A percentile compares a stretch with the other conserved stretches of the same genome.
phyloP scores from a whole-genome alignment of 805 yeast species.

The Debaryomyces hansenii region DNA sequence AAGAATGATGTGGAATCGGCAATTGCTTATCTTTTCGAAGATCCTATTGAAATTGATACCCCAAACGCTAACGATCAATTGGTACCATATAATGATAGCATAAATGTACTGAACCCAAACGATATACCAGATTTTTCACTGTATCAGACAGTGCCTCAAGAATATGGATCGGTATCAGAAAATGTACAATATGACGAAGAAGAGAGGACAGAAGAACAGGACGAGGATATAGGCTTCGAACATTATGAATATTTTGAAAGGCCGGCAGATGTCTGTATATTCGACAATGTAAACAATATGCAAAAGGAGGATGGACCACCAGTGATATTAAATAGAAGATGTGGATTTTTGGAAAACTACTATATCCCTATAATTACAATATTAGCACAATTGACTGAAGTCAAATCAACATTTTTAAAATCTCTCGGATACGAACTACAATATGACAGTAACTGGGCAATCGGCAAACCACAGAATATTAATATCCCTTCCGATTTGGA shows the following conservation, averaged over 20 bases:
- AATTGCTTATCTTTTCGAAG: constrained; percentile 35
- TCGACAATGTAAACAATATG: constrained; percentile 1
- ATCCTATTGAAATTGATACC: constrained; percentile 18
- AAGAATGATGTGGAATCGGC: constrained; percentile 27
- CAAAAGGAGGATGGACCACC: constrained; percentile 13
- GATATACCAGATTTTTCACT: constrained; percentile 30
- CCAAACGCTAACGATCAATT: constrained; percentile 8
- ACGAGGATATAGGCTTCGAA: constrained; percentile 1
- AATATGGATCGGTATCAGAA: background rate
- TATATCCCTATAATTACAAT: constrained; percentile 29
- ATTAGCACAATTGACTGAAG: constrained; percentile 23
- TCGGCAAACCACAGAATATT: background rate
- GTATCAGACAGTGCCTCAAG: constrained; percentile 2
- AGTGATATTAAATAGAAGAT: constrained; percentile 13
- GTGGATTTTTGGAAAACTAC: constrained; percentile 21
- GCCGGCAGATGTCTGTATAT: background rate
- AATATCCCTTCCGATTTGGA: constrained; percentile 7
- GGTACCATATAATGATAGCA: constrained; percentile 18
- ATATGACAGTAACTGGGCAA: constrained; percentile 16
- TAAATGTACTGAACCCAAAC: constrained; percentile 26
- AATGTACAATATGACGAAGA: background rate
- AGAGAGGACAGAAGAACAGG: background rate
- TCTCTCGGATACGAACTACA: constrained; percentile 12
- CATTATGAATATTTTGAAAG: constrained; percentile 1
- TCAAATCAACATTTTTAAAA: constrained; percentile 15